Evolutionary conservation across 2,329 filamentous ascomycete species (phyloP), one percentile per base, ranked within the genome.

Genomic region (Stagonosporopsis vannaccii): DNA sequence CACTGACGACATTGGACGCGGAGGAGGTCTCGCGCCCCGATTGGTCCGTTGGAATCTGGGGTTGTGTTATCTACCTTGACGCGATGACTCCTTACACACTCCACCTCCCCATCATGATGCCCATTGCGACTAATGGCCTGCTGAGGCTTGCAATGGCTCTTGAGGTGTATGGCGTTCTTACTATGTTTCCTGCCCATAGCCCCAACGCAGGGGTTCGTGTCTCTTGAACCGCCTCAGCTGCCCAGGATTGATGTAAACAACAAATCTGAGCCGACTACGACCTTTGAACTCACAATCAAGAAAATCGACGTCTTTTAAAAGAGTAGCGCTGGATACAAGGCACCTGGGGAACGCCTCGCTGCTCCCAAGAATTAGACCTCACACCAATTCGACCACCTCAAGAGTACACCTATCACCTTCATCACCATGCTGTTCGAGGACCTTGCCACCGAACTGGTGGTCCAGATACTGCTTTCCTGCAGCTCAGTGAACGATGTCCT

Each of bases 371-470:
- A 15, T 32, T 23, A 23, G 4, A 6, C 15, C 33, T 23, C 20
- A 8, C 32, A 25, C 25, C 40, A 39, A 17, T 6, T 40, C 13
- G n/a, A 41, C 49, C 51, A 44, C n/a, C 33, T 39, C 32, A 23
- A 51, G 35, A 42, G 39, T n/a, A 43, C 30, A 48, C 33, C 47
- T 17, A 43, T 40, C 33, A 15, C 39, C 43, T 47, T 26, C 56
- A 50, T 60, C 70, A 77, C 60, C 53, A 87, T 87, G 84, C 66
- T 79, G 47, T 79, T 87, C 75, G 77, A 83, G 63, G 67, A 79
- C 49, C 77, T 88, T 23, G 80, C 85, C 22, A 85, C 82, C 66
- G 85, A 87, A 75, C 79, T 87, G 51, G 66, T 87, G 54, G 77
- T 82, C 58, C 82, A 86, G 52, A 78, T 88, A 49, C 85, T 82